phyloP scores from a whole-genome alignment of 257 asterid species.

The Petunia secreta region DNA sequence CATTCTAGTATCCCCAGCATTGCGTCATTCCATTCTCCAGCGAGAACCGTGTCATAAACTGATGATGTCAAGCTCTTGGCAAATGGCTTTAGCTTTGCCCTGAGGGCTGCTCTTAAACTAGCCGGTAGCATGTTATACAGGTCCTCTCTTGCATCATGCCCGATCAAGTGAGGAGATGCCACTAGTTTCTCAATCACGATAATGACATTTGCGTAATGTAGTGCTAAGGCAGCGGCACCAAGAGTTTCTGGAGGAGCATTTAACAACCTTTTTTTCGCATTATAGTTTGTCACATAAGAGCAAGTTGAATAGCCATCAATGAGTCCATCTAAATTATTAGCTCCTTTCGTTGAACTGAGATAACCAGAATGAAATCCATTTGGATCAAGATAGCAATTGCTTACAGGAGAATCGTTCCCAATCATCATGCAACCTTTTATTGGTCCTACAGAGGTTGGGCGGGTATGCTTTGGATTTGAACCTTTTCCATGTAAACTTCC shows the following conservation, averaged over 20 bases:
- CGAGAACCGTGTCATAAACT: constrained; percentile 66
- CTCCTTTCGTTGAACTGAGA: constrained; percentile 26
- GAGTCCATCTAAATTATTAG: constrained; percentile 22
- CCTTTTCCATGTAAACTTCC: constrained; percentile 41
- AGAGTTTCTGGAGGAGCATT: constrained; percentile 75
- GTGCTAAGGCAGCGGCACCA: constrained; percentile 83
- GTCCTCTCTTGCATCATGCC: constrained; percentile 85
- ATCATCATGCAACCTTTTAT: constrained; percentile 45
- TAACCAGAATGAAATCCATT: constrained; percentile 23
- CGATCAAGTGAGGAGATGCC: constrained; percentile 81
- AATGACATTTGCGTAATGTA: constrained; percentile 81
- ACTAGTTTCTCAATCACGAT: constrained; percentile 79
- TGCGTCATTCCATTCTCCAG: constrained; percentile 77
- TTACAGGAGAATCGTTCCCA: constrained; percentile 41
- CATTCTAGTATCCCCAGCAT: constrained; percentile 72
- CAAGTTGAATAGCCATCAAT: constrained; percentile 38
- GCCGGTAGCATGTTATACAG: constrained; percentile 85
- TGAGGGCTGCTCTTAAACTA: constrained; percentile 62
- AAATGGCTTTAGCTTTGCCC: constrained; percentile 78
- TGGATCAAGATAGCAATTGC: constrained; percentile 34
- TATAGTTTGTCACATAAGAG: constrained; percentile 34
- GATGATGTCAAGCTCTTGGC: constrained; percentile 58
- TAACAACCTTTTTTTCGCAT: constrained; percentile 51
- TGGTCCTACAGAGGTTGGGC: constrained; percentile 40
- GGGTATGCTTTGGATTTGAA: constrained; percentile 39